Evolutionary conservation across 768 basidiomycete genomes (phyloP).

Genomic region (Fibroporia radiculosa): DNA sequence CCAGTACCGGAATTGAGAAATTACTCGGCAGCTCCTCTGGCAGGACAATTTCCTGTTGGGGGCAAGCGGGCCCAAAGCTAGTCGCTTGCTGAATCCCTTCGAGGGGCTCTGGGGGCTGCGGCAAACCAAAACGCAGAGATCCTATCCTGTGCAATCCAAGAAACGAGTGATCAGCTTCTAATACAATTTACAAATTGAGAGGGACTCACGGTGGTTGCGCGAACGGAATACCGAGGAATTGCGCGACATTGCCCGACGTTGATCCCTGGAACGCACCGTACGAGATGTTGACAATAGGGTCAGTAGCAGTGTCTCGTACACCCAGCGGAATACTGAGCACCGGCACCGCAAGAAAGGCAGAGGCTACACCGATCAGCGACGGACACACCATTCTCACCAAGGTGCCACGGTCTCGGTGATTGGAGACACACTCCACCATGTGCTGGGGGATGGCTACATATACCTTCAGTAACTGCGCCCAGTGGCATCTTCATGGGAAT

Average conservation of each 20-base stretch:
- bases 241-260: background rate
- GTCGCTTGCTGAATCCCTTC: background rate
- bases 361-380: too few species aligned
- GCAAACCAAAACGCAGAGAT: background rate
- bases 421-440: too few species aligned
- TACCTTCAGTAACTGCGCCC: too few species aligned
- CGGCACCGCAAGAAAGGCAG: background rate
- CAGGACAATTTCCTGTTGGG: conserved; percentile 1
- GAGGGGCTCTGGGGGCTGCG: background rate
- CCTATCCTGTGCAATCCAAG: conserved; percentile 1
- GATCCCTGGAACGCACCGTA: conserved; percentile 1
- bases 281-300: background rate
- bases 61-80: background rate
- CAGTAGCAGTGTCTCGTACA: background rate
- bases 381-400: too few species aligned
- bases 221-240: conserved; percentile 1
- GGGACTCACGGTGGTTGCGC: conserved; percentile 1
- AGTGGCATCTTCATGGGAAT: too few species aligned
- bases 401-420: too few species aligned
- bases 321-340: background rate
- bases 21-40: background rate
- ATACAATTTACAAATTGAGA: background rate
- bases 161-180: background rate
- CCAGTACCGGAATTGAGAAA: background rate
- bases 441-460: too few species aligned